Evolutionary conservation across 176 grass and related monocot genomes (phyloP).

Genomic region (Musa troglodytarum): DNA sequence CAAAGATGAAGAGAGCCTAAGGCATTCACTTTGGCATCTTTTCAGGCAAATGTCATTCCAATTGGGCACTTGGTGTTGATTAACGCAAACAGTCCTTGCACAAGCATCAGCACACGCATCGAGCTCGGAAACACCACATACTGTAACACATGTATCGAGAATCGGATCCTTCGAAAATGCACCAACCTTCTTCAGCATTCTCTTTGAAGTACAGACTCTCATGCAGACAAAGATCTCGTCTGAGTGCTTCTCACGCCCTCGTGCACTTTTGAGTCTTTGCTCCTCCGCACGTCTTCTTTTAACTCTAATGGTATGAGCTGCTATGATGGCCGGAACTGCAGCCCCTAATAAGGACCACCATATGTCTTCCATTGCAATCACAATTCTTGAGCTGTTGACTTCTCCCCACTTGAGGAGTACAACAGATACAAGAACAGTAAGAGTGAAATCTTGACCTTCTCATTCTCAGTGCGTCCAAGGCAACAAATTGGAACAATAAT

Average conservation of each 20-base stretch:
- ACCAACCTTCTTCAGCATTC: conserved; percentile 8
- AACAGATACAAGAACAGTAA: too few species aligned
- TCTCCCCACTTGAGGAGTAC: too few species aligned
- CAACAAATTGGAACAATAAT: too few species aligned
- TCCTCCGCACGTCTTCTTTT: not conserved
- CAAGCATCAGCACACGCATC: not conserved
- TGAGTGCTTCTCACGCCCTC: not conserved
- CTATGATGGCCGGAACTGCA: not conserved
- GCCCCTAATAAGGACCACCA: not conserved
- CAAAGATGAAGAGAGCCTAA: not conserved
- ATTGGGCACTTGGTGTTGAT: conserved; percentile 4
- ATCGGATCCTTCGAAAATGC: not conserved
- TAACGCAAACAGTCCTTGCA: not conserved
- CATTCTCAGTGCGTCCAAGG: too few species aligned
- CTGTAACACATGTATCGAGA: not conserved
- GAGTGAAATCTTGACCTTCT: too few species aligned
- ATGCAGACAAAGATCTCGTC: not conserved
- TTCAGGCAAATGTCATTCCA: conserved; percentile 1
- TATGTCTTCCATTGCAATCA: not conserved
- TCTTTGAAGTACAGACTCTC: conserved; percentile 3
- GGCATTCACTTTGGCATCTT: not conserved
- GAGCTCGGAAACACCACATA: not conserved
- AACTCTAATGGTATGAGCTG: not conserved
- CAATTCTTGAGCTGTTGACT: too few species aligned
- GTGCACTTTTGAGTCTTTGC: not conserved